A percentile compares a stretch with the other conserved stretches of the same genome.
Evolutionary conservation across 139 green algal genomes (phyloP).

Genomic region (Coccomyxa sp.): DNA sequence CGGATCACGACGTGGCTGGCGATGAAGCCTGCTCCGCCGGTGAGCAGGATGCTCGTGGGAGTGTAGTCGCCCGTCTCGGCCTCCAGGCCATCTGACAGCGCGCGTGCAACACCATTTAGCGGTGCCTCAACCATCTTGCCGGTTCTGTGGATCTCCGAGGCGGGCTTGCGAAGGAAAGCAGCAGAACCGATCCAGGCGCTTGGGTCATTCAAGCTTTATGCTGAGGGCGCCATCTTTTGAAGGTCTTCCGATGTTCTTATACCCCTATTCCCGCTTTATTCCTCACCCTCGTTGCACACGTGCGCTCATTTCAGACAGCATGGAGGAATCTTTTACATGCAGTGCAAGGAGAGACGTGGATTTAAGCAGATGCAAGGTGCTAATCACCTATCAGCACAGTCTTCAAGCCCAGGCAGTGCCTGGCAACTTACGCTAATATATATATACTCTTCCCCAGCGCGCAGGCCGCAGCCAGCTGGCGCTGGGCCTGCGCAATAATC

Average conservation of each 20-base stretch:
- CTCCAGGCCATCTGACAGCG: background rate
- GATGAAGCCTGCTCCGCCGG: conserved; percentile 93
- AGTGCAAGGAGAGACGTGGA: too few species aligned
- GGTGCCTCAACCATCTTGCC: background rate
- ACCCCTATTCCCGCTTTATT: background rate
- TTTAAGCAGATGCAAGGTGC: too few species aligned
- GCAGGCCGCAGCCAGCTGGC: too few species aligned
- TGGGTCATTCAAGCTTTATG: background rate
- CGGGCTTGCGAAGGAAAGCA: background rate
- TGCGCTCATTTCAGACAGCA: too few species aligned
- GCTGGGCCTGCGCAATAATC: too few species aligned
- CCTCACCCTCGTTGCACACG: background rate
- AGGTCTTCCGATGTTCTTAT: background rate
- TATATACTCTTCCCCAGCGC: too few species aligned
- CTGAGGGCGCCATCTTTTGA: background rate
- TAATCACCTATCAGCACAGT: too few species aligned
- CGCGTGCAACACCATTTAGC: background rate
- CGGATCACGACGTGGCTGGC: conserved; percentile 79
- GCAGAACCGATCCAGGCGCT: background rate
- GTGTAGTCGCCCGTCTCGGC: conserved; percentile 34
- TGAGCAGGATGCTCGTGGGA: conserved; percentile 76
- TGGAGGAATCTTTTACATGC: too few species aligned
- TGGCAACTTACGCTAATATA: too few species aligned
- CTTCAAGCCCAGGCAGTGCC: too few species aligned
- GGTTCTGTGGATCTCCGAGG: too few species aligned